phyloP scores from a whole-genome alignment of 2,329 filamentous ascomycete species.

The Stromatinia cepivora region DNA sequence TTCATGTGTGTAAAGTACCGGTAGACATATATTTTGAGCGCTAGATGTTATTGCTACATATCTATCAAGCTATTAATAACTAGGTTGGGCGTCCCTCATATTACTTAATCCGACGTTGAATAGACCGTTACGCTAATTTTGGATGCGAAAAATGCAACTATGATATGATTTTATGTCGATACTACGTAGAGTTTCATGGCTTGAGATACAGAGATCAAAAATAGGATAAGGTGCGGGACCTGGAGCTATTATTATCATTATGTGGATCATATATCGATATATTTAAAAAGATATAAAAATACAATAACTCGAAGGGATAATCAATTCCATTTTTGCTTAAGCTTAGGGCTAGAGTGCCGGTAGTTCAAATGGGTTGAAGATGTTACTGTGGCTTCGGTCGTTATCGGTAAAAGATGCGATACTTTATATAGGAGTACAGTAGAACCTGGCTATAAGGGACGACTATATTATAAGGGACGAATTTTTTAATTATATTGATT shows the following conservation, averaged over 20 bases:
- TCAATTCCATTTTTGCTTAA: background rate
- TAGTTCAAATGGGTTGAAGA: background rate
- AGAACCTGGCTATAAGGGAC: no score
- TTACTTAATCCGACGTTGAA: background rate
- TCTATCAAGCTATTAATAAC: background rate
- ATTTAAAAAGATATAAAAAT: background rate
- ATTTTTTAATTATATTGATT: no score
- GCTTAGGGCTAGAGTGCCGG: background rate
- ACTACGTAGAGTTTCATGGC: background rate
- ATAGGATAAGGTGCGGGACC: no score
- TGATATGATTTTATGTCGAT: background rate
- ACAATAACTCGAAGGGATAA: background rate
- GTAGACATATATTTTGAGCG: background rate
- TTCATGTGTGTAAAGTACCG: background rate
- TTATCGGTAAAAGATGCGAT: no score
- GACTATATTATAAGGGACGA: no score
- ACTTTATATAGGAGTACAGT: no score
- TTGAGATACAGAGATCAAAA: no score
- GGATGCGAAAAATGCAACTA: background rate
- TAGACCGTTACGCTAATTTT: conserved; percentile 4
- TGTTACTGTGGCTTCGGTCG: background rate
- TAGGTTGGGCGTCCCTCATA: background rate
- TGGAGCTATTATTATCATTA: no score
- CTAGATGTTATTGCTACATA: background rate
- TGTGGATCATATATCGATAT: background rate